A percentile compares a stretch with the other conserved stretches of the same genome.
These are phyloP conservation scores for Salvia rosmarinus DNA, from an alignment of 257 asterid genomes.

Conservation along the genomic window DNA sequence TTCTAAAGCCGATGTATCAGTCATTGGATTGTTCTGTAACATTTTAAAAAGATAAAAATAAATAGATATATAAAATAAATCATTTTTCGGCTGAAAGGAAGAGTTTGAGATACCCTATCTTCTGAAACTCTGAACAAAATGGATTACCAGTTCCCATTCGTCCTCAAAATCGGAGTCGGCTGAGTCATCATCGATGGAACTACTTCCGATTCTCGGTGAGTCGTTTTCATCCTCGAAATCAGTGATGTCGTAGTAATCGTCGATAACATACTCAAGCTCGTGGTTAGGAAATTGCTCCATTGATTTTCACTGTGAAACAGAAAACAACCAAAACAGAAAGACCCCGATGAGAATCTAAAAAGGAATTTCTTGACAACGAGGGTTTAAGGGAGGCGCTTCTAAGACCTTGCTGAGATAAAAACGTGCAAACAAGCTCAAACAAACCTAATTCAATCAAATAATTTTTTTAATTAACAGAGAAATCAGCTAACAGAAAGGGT, in stretches of 20 bases:
- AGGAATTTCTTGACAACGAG: neutral
- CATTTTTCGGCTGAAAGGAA: neutral
- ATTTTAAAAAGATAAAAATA: neutral
- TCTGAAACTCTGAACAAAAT: neutral
- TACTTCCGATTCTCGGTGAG: conserved; percentile 36
- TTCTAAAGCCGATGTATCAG: conserved; percentile 81
- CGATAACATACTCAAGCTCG: conserved; percentile 61
- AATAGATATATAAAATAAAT: neutral
- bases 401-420: conserved; percentile 14
- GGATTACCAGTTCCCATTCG: conserved; percentile 57
- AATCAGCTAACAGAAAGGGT: neutral
- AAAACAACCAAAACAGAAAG: conserved; percentile 1
- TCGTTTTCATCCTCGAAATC: conserved; percentile 51
- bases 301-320: conserved; percentile 24
- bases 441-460: conserved; percentile 20
- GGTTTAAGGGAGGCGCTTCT: neutral
- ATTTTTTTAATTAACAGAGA: neutral
- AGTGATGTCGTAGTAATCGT: conserved; percentile 50
- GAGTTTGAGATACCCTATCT: neutral
- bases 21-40: conserved; percentile 52
- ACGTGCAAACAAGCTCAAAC: neutral
- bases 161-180: conserved; percentile 77
- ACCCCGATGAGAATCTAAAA: neutral
- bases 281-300: conserved; percentile 69
- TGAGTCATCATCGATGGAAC: conserved; percentile 40